These are phyloP conservation scores for Sclerotinia glacialis DNA, from an alignment of 2,329 filamentous ascomycete species.

Conservation along the genomic window DNA sequence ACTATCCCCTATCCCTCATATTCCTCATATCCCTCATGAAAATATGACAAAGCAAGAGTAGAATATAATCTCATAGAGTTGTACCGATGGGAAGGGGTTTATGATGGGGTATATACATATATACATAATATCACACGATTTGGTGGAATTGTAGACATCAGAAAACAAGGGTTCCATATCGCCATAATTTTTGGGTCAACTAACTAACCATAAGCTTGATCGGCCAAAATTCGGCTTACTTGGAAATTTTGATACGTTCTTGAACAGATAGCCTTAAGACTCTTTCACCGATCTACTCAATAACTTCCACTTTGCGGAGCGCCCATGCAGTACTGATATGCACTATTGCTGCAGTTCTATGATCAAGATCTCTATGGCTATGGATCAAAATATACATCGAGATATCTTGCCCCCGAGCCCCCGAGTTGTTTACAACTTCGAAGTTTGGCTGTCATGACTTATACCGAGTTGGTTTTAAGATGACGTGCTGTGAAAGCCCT, in stretches of 20 bases:
- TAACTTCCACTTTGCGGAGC: not conserved
- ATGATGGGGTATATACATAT: too few species aligned
- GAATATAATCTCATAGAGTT: not conserved
- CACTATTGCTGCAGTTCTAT: not conserved
- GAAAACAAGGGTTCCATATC: not conserved
- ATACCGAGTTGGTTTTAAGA: not conserved
- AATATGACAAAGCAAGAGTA: not conserved
- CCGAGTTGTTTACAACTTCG: not conserved
- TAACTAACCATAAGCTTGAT: not conserved
- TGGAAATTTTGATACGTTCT: not conserved
- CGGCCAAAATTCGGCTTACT: not conserved
- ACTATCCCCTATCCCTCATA: not conserved
- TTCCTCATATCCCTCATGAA: too few species aligned
- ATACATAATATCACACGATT: not conserved
- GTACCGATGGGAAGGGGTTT: not conserved
- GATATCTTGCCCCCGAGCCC: not conserved
- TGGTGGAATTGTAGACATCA: not conserved
- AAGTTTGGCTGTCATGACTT: not conserved
- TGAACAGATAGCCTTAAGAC: conserved; percentile 5
- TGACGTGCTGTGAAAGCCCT: not conserved
- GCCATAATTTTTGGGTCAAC: not conserved
- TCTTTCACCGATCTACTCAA: not conserved
- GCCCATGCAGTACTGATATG: not conserved
- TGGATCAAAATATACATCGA: not conserved
- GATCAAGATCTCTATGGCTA: not conserved